phyloP scores from a whole-genome alignment of 2,329 filamentous ascomycete genomes.

The Venturia nashicola region DNA sequence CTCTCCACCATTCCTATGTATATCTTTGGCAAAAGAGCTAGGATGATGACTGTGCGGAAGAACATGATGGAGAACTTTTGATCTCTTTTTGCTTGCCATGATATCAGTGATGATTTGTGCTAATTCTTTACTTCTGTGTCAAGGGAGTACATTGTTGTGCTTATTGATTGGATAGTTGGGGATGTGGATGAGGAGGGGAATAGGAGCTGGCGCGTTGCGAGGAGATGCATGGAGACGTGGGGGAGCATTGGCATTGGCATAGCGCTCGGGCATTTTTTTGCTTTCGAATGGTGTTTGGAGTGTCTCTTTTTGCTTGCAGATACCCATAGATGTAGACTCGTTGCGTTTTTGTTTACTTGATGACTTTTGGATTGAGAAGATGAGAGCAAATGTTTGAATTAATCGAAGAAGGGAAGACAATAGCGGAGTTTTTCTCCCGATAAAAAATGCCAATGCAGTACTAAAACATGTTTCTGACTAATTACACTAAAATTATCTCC shows the following conservation, averaged over 20 bases:
- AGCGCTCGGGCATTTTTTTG: background rate
- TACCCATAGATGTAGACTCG: background rate
- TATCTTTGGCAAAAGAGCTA: slow-evolving; percentile 76
- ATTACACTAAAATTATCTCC: too few species aligned
- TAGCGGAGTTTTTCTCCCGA: too few species aligned
- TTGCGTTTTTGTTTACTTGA: background rate
- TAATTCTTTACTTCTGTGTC: background rate
- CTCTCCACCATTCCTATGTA: slow-evolving; percentile 80
- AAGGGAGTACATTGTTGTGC: background rate
- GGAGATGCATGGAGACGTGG: background rate
- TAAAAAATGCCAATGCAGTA: too few species aligned
- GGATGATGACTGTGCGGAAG: slow-evolving; percentile 88
- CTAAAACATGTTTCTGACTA: too few species aligned
- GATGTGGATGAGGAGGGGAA: background rate
- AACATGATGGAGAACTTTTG: slow-evolving; percentile 71
- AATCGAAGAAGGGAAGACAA: too few species aligned
- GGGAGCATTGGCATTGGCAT: background rate
- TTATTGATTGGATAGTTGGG: background rate
- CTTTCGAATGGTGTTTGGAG: background rate
- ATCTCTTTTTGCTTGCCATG: background rate
- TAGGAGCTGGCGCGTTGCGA: background rate
- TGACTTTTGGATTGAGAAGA: too few species aligned
- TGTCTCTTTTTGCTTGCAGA: background rate
- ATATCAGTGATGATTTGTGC: background rate
- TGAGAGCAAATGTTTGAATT: too few species aligned